Percentiles rank a stretch among this genome's conserved stretches.
phyloP scores from a whole-genome alignment of 495 filamentous ascomycete species.

The Trichoderma virens region DNA sequence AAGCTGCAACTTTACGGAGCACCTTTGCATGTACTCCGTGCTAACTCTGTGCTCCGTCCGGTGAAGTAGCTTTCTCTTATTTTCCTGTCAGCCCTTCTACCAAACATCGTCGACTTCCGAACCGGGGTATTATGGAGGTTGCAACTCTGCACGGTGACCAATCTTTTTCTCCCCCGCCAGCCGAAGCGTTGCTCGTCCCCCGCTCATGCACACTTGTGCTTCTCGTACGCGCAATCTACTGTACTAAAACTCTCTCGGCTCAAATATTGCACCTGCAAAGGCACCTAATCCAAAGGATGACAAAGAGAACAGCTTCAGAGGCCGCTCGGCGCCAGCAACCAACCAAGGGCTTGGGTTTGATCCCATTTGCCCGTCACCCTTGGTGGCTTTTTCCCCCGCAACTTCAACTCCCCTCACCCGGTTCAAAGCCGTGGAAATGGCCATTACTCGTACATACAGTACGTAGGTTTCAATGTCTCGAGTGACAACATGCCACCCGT shows the following conservation, averaged over 20 bases:
- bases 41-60: no score
- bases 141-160: not conserved
- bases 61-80: no score
- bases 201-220: not conserved
- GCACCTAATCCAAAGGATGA: not conserved
- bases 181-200: no score
- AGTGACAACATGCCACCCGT: not conserved
- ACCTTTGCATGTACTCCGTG: no score
- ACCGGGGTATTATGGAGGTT: not conserved
- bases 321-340: not conserved
- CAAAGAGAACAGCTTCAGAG: not conserved
- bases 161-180: not conserved
- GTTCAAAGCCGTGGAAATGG: not conserved
- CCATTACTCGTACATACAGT: no score
- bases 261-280: not conserved
- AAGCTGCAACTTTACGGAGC: not conserved
- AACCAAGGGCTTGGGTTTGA: not conserved
- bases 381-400: not conserved
- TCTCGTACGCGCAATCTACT: not conserved
- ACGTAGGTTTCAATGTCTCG: not conserved
- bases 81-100: not conserved
- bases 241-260: no score
- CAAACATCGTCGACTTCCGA: slow-evolving; percentile 3
- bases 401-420: not conserved
- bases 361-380: not conserved